phyloP scores from a whole-genome alignment of 192 early-diverging fungal species.

The Cetraspora pellucida region DNA sequence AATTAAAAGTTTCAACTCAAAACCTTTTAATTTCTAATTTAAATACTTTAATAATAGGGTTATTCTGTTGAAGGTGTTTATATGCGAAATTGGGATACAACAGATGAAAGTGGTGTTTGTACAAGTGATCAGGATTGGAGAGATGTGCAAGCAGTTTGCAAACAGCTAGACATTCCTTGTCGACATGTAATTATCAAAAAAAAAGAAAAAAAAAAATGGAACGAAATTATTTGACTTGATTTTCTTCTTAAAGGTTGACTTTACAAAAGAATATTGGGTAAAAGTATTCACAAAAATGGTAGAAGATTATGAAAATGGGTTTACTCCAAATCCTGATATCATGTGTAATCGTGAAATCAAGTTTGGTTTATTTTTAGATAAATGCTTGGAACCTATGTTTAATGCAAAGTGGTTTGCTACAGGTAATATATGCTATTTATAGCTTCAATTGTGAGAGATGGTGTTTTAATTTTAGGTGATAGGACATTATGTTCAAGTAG shows the following conservation, averaged over 20 bases:
- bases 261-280: constrained; percentile 91
- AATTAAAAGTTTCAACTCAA: neutral
- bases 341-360: constrained; percentile 91
- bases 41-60: constrained; percentile 34
- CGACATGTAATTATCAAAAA: neutral
- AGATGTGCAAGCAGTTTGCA: constrained; percentile 75
- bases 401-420: constrained; percentile 42
- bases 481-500: constrained; percentile 60
- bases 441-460: neutral
- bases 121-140: constrained; percentile 75
- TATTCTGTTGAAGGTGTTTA: constrained; percentile 77
- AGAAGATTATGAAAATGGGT: constrained; percentile 65
- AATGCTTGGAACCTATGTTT: constrained; percentile 40
- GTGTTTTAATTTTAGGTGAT: constrained; percentile 5
- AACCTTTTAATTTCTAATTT: neutral
- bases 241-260: constrained; percentile 57
- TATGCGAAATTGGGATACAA: constrained; percentile 96
- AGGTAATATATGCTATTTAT: constrained; percentile 17
- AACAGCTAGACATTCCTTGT: constrained; percentile 65
- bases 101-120: constrained; percentile 77
- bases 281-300: constrained; percentile 84
- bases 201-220: neutral
- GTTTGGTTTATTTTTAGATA: constrained; percentile 84
- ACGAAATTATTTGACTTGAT: neutral
- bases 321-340: constrained; percentile 94